Evolutionary conservation across 1,139 yeast species (phyloP).

Genomic region (Sugiyamaella novakii): DNA sequence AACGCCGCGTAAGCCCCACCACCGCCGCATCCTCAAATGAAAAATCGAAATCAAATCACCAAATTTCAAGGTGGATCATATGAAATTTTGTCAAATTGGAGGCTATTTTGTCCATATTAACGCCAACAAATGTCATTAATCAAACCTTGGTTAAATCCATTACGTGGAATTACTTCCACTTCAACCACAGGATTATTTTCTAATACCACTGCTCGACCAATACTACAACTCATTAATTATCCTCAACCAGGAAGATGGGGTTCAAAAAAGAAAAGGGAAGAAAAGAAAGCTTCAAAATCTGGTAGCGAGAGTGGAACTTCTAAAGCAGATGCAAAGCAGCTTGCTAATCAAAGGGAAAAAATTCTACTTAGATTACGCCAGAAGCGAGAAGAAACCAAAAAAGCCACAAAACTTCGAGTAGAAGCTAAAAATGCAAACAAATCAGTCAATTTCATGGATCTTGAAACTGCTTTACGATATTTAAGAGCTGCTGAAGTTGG

Average conservation of each 20-base stretch:
- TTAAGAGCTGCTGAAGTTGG: conserved; percentile 92
- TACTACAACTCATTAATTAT: background rate
- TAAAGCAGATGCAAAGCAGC: conserved; percentile 39
- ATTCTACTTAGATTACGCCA: conserved; percentile 34
- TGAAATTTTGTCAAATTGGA: too few species aligned
- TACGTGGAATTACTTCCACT: background rate
- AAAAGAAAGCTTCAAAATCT: conserved; percentile 21
- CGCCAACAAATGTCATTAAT: conserved; percentile 12
- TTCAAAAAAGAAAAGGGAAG: conserved; percentile 31
- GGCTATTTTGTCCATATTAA: too few species aligned
- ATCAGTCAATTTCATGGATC: conserved; percentile 66
- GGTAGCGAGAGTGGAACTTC: conserved; percentile 31
- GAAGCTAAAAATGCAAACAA: conserved; percentile 32
- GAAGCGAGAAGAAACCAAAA: conserved; percentile 32
- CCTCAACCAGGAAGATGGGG: conserved; percentile 28
- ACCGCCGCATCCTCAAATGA: too few species aligned
- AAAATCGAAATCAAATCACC: too few species aligned
- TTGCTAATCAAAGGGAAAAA: conserved; percentile 39
- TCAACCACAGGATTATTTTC: background rate
- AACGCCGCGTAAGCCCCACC: too few species aligned
- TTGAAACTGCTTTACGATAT: conserved; percentile 73
- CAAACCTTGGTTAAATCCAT: conserved; percentile 2
- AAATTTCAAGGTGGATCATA: too few species aligned
- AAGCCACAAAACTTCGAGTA: conserved; percentile 29
- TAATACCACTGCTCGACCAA: conserved; percentile 1